phyloP scores from a whole-genome alignment of 1,284 basidiomycete species.

The Omphalotus olearius region DNA sequence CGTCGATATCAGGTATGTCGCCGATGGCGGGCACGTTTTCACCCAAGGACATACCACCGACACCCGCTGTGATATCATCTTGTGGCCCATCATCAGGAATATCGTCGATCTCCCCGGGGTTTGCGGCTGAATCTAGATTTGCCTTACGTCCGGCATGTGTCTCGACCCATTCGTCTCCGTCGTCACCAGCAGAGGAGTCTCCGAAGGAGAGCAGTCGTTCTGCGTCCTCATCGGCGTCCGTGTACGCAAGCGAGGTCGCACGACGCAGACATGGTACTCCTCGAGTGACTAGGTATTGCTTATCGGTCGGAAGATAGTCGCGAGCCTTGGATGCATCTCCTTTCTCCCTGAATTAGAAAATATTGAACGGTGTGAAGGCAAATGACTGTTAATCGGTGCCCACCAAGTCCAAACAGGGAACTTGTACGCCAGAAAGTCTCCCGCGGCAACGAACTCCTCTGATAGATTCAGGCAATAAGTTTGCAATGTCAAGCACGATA shows the following conservation, averaged over 20 bases:
- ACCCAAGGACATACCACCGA: conserved; percentile 41
- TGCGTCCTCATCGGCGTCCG: conserved; percentile 91
- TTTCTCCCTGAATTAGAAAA: conserved; percentile 63
- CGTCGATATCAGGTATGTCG: conserved; percentile 43
- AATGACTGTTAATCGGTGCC: conserved; percentile 23
- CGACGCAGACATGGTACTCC: conserved; percentile 92
- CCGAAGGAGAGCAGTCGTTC: conserved; percentile 82
- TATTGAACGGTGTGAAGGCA: neutral
- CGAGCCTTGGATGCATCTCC: conserved; percentile 81
- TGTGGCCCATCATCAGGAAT: conserved; percentile 73
- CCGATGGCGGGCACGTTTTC: conserved; percentile 21
- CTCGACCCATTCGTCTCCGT: conserved; percentile 83
- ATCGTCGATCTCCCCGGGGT: conserved; percentile 67
- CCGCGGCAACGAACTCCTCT: conserved; percentile 96
- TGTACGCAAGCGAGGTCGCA: conserved; percentile 89
- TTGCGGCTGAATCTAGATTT: conserved; percentile 44
- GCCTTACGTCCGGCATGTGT: conserved; percentile 74
- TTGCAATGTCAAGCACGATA: conserved; percentile 12
- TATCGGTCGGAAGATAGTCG: conserved; percentile 91
- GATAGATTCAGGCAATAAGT: conserved; percentile 4
- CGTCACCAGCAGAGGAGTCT: conserved; percentile 52
- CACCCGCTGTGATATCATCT: conserved; percentile 33
- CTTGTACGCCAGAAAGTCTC: conserved; percentile 93
- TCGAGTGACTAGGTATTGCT: conserved; percentile 93
- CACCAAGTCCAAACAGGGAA: conserved; percentile 95